phyloP scores from a whole-genome alignment of 2,329 filamentous ascomycete species.

The Aspergillus uvarum region DNA sequence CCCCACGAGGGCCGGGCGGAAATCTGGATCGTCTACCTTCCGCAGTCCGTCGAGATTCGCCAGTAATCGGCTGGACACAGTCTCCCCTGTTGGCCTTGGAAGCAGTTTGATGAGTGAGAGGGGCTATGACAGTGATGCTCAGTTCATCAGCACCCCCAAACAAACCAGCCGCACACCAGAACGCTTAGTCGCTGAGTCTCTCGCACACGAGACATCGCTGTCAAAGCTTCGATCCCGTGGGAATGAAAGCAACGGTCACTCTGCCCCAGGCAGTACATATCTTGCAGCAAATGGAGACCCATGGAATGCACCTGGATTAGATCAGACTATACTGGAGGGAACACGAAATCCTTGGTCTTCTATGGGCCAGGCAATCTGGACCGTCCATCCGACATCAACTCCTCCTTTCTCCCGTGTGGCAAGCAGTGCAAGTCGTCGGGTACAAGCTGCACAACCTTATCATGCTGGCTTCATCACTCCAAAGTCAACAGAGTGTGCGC shows the following conservation, averaged over 20 bases:
- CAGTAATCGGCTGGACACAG: constrained; percentile 7
- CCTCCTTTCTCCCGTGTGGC: not conserved
- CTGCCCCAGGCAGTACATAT: not conserved
- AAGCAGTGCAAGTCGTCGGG: not conserved
- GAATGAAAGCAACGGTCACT: not conserved
- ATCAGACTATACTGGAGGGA: not conserved
- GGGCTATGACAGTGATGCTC: constrained; percentile 46
- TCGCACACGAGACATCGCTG: constrained; percentile 11
- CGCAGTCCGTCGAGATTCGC: constrained; percentile 21
- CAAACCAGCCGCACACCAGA: constrained; percentile 20
- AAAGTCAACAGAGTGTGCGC: not conserved
- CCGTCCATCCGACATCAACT: not conserved
- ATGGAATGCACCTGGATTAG: not conserved
- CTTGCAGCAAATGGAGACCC: not conserved
- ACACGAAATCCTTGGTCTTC: not conserved
- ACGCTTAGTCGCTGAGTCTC: constrained; percentile 7
- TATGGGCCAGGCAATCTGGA: not conserved
- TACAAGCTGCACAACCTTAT: not conserved
- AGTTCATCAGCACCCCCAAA: constrained; percentile 37
- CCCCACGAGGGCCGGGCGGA: constrained; percentile 16
- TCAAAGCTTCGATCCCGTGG: constrained; percentile 9
- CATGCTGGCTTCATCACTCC: not conserved
- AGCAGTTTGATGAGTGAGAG: constrained; percentile 39
- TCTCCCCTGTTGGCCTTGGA: constrained; percentile 24
- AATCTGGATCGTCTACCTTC: constrained; percentile 18